Evolutionary conservation across 2,329 filamentous ascomycete species (phyloP), one percentile per base, ranked within the genome.

Genomic region (Fusarium kyushuense): DNA sequence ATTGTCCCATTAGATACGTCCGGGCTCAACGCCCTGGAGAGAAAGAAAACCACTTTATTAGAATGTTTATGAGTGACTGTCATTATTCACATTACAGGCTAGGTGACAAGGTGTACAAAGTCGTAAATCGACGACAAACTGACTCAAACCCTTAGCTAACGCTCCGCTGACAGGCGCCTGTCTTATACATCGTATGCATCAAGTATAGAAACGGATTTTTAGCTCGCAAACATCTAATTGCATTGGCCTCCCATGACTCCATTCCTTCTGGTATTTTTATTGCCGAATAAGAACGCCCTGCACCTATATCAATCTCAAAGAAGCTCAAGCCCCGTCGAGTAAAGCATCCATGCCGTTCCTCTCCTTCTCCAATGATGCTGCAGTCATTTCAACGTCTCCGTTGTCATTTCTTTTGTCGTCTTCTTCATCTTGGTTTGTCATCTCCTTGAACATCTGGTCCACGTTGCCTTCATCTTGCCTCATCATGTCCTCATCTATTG

Each of bases 391-490:
- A 19, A 73, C 75, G 30, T 79, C 76, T n/a, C 66, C 63, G 3
- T 48, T 52, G 32, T 77, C 76, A 43, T 78, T 79, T 65, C 77
- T 78, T 70, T 82, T 83, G 12, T 58, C 75, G 54, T 78, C 77
- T 16, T 83, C 82, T 6, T 85, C 84, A 17, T 85, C 83, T 58
- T 84, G 80, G 59, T 87, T 85, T 5, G 84, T 86, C 67, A 87
- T 80, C 42, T 87, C 85, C 43, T 83, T 79, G 72, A 87, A 87
- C 83, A 87, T 86, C 67, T 82, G 83, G 57, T 86, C 83, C 6
- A 85, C 84, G 27, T 83, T 84, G 42, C 79, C 80, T 19, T 84
- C 83, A 35, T 83, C 81, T 7, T 76, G 71, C 55, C 76, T 79
- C 63, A 75, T 74, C 55, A 75, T 65, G n/a, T 75, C 74, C 38